Evolutionary conservation across 2,329 filamentous ascomycete species (phyloP).

Genomic region (Aureobasidium uvarum): DNA sequence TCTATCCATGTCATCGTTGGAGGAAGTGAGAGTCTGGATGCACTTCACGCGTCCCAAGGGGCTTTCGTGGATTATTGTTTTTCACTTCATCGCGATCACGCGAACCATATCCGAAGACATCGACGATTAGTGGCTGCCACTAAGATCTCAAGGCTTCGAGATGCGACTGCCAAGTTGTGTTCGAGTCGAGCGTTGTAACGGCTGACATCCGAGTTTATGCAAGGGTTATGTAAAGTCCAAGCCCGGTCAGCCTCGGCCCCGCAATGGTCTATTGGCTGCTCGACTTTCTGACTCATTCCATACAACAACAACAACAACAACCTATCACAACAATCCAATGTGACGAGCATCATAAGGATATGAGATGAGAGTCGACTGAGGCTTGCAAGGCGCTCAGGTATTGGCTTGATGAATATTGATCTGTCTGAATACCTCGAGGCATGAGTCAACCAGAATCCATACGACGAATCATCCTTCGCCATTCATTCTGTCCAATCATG

Average conservation of each 20-base stretch:
- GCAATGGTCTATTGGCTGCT: neutral
- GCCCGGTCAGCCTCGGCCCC: neutral
- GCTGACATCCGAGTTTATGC: neutral
- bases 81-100: slow-evolving; percentile 1
- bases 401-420: neutral
- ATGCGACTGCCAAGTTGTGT: neutral
- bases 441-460: neutral
- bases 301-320: neutral
- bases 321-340: no score
- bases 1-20: slow-evolving; percentile 7
- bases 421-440: neutral
- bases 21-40: neutral
- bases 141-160: neutral
- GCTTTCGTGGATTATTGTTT: neutral
- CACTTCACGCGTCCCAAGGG: neutral
- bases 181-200: neutral
- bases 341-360: neutral
- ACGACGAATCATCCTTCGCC: neutral
- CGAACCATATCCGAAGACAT: neutral
- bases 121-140: neutral
- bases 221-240: neutral
- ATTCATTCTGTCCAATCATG: neutral
- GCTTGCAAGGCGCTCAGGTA: neutral
- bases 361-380: neutral
- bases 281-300: slow-evolving; percentile 3